Evolutionary conservation across 2,329 filamentous ascomycete species (phyloP).

Genomic region (Claviceps paspali): DNA sequence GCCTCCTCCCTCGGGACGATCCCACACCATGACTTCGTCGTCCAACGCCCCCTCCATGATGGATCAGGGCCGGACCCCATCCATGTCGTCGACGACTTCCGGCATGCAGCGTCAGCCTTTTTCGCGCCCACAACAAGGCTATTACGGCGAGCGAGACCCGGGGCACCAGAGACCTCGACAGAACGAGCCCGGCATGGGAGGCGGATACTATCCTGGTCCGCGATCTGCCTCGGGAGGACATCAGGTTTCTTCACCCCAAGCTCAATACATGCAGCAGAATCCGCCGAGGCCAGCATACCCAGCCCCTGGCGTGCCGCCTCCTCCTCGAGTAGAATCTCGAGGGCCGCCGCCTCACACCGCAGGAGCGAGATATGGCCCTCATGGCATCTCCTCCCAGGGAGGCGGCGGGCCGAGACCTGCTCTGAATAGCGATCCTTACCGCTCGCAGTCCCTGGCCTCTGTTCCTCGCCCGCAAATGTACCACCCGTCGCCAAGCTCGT

Average conservation of each 20-base stretch:
- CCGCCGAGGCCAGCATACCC: constrained; percentile 29
- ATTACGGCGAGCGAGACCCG: constrained; percentile 19
- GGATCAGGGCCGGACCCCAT: constrained; percentile 57
- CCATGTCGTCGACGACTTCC: constrained; percentile 46
- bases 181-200: constrained; percentile 24
- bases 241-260: constrained; percentile 22
- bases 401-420: constrained; percentile 50
- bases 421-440: constrained; percentile 70
- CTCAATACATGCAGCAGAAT: constrained; percentile 31
- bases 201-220: constrained; percentile 38
- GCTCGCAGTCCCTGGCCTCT: constrained; percentile 84
- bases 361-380: constrained; percentile 27
- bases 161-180: constrained; percentile 15
- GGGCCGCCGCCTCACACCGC: constrained; percentile 28
- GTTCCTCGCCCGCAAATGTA: constrained; percentile 60
- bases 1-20: constrained; percentile 74
- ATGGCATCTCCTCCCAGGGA: constrained; percentile 50
- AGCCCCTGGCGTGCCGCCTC: constrained; percentile 33
- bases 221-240: constrained; percentile 36
- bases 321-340: constrained; percentile 49
- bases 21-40: constrained; percentile 87
- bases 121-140: constrained; percentile 32
- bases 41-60: constrained; percentile 38
- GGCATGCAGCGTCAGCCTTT: constrained; percentile 49
- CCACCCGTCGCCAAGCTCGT: constrained; percentile 44